Conservation (phyloP, 768 basidiomycete genomes). For the Lentinus tigrinus region DNA sequence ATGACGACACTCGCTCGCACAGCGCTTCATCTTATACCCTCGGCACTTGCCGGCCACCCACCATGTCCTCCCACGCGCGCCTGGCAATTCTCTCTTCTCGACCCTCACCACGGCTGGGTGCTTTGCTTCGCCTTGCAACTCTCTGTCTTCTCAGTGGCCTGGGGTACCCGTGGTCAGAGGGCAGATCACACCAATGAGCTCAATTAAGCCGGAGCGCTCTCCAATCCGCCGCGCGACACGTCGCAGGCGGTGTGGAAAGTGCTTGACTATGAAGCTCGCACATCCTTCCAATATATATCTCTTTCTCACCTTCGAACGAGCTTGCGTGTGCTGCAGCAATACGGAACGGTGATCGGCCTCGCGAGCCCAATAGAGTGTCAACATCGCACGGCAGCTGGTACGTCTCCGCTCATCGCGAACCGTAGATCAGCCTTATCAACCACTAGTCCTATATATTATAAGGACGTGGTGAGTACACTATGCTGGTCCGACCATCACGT, state of each 20-base stretch:
- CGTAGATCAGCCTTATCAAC: no score
- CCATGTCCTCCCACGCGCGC: not conserved
- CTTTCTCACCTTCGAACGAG: not conserved
- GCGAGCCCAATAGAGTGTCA: not conserved
- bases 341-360: not conserved
- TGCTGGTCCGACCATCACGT: not conserved
- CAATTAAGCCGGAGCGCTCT: slow-evolving; percentile 83
- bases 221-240: slow-evolving; percentile 36
- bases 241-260: slow-evolving; percentile 44
- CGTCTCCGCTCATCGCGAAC: no score
- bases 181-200: slow-evolving; percentile 45
- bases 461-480: no score
- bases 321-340: not conserved
- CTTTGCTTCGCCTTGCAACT: slow-evolving; percentile 49
- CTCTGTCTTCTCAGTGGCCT: slow-evolving; percentile 42
- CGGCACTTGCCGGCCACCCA: slow-evolving; percentile 6
- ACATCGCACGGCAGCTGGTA: not conserved
- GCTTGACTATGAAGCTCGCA: slow-evolving; percentile 79
- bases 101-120: slow-evolving; percentile 42
- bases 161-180: slow-evolving; percentile 53
- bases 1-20: slow-evolving; percentile 4
- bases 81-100: slow-evolving; percentile 16
- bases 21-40: slow-evolving; percentile 1
- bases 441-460: no score
- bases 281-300: slow-evolving; percentile 32